Evolutionary conservation across 495 filamentous ascomycete genomes (phyloP).

Genomic region (Mycothermus thermophilus): DNA sequence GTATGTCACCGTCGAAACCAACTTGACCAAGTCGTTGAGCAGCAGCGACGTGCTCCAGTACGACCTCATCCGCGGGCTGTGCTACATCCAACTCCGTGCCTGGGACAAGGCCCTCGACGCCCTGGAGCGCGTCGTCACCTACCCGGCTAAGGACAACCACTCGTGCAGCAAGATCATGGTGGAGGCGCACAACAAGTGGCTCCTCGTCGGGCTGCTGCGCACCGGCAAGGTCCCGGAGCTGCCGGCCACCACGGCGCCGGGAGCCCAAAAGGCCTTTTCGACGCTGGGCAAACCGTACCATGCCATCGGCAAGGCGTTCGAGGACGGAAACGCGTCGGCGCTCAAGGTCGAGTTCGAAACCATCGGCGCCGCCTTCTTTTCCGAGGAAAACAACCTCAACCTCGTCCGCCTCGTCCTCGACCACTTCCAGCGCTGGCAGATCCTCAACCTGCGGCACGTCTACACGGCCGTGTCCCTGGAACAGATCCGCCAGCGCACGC

Average conservation of each 20-base stretch:
- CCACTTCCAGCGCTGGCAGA: slow-evolving; percentile 37
- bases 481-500: slow-evolving; percentile 34
- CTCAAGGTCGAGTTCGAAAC: slow-evolving; percentile 45
- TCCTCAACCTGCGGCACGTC: slow-evolving; percentile 29
- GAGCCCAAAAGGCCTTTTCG: slow-evolving; percentile 43
- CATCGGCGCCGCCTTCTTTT: slow-evolving; percentile 44
- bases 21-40: slow-evolving; percentile 44
- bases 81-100: slow-evolving; percentile 57
- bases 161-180: slow-evolving; percentile 60
- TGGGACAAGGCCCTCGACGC: slow-evolving; percentile 62
- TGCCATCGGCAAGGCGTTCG: slow-evolving; percentile 53
- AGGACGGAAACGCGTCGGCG: slow-evolving; percentile 38
- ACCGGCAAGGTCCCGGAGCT: slow-evolving; percentile 47
- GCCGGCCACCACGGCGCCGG: slow-evolving; percentile 22
- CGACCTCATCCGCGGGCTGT: slow-evolving; percentile 62
- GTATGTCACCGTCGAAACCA: slow-evolving; percentile 44
- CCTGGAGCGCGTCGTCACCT: slow-evolving; percentile 52
- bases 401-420: slow-evolving; percentile 35
- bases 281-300: slow-evolving; percentile 56
- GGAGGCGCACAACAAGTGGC: slow-evolving; percentile 89
- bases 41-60: slow-evolving; percentile 56
- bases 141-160: slow-evolving; percentile 41
- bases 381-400: slow-evolving; percentile 36
- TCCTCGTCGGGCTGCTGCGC: slow-evolving; percentile 60
- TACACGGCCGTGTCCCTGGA: slow-evolving; percentile 40